Evolutionary conservation across 2,329 filamentous ascomycete genomes (phyloP), one percentile per base, ranked within the genome.

Genomic region (Colletotrichum sp.): DNA sequence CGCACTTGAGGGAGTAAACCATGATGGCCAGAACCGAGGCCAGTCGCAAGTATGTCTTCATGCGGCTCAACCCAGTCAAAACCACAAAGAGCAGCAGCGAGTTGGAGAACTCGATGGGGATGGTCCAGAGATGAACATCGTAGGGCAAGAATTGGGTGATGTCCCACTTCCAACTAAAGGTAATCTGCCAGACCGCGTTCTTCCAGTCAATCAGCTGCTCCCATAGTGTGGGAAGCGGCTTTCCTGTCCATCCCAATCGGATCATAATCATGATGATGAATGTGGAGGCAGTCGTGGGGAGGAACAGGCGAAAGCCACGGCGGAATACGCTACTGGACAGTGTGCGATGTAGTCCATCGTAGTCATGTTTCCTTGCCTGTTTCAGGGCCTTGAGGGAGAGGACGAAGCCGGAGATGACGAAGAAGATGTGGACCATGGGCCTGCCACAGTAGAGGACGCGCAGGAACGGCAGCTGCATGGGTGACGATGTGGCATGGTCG

Each of bases 401-500:
- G 5, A 85, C 87, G 76, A 87, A 88, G 48, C 88, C 88, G 2
- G 87, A 89, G 43, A 90, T 87, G 77, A 89, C 85, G 80, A 89
- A 89, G 80, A 90, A 89, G 63, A 90, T 84, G 78, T 88, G 85
- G 4, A 90, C 88, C 86, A 88, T 87, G 10, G 87, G 86, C 21
- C 85, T 83, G 21, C 87, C 87, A 18, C 85, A 85, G 77, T 83
- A 87, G 24, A 88, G 70, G 32, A 88, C 81, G 69, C 87, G 84
- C 9, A 88, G 15, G 67, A 87, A 86, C 2, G 88, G 88, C 16
- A 88, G 80, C 79, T 89, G 88, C 24, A 89, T 77, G 16, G 79
- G 80, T 7, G 83, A 84, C 4, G 82, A 82, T 63, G 78, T 78
- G 77, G 65, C 79, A 52, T 78, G 80, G n/a, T 82, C 81, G 67